Base-by-base conservation (phyloP, 116 monocot species). In the Trichopus zeylanicus region DNA sequence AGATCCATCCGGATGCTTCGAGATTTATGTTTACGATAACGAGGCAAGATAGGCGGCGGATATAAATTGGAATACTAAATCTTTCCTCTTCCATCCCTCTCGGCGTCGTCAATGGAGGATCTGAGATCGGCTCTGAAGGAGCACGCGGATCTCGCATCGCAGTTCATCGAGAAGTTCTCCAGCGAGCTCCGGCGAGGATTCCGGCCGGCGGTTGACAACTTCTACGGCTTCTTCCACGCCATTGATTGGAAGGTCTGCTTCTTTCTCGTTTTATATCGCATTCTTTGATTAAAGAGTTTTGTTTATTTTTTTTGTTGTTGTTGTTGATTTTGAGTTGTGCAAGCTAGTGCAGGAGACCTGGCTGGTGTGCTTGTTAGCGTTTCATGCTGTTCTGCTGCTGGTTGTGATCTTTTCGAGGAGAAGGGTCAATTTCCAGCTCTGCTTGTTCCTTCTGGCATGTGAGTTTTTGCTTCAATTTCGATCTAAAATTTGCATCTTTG, bases 221-320 rank as follows among this genome's bases (percentile, higher is more conserved):
- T 97, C 61, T n/a, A 84, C 53, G 79, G 91, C 5, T 97, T 97
- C 80, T 87, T 97, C 82, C 87, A 82, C 68, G 87, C 91, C 63
- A 77, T 97, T 48, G 82, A 97, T 61, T 97, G 97, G 97, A 97
- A 76, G 81, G 97, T 89, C n/a, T 25, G 19, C 20, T 22, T 48
- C 21, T n/a, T n/a, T 20, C n/a, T n/a, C n/a, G n/a, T n/a, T n/a
- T n/a, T n/a, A n/a, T n/a, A n/a, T n/a, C n/a, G n/a, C n/a, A n/a
- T n/a, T n/a, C n/a, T n/a, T 48, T 48, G 18, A 5, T n/a, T n/a
- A n/a, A n/a, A n/a, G n/a, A n/a, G n/a, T n/a, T n/a, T n/a, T n/a
- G n/a, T n/a, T n/a, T n/a, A n/a, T n/a, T n/a, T n/a, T n/a, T n/a
- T n/a, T n/a, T n/a, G n/a, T n/a, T n/a, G n/a, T n/a, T n/a, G n/a